Base-by-base conservation (phyloP, 805 yeast species). In the Barnettozyma botsteinii region DNA sequence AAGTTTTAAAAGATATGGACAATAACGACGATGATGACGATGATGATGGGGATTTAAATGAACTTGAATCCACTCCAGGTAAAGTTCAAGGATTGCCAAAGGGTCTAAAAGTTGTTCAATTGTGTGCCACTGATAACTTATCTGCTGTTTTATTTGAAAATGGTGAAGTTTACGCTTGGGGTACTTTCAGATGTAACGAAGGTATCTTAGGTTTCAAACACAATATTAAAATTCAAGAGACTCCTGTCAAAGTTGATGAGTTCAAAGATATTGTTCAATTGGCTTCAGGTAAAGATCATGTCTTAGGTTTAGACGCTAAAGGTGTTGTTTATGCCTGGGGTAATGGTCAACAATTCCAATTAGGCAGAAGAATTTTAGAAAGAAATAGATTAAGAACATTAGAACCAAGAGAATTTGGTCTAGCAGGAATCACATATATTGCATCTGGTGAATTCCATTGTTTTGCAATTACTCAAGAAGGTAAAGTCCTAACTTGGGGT, bases 311-410 rank as follows among this genome's bases (percentile, higher is more conserved):
- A 27, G 95, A 89, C 59, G 66, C 75, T 20, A 81, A 77, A 54
- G 98, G 98, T 42, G 71, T 79, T 39, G 97, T 89, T 2, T 87
- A 75, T 56, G 89, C 98, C 0, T 93, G 98, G 98, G 99, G 99
- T 50, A 85, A 86, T 59, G 96, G 97, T 20, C 95, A 89, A 54
- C 95, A 86, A 56, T 79, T 71, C 62, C 98, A 93, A 66, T 70
- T 93, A 49, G 99, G 98, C 18, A 76, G 96, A 56, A 81, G 80
- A 54, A 78, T 89, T 19, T 57, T 80, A 62, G 97, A 78, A 64
- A 85, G 85, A 64, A 86, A 80, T 50, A 73, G 84, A 62, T 73
- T 72, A 54, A 73, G 78, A 45, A 77, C 87, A 3, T 68, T 85
- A 39, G 89, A 81, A 45, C 95, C 95, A 34, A 78, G 88, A 52